These are phyloP conservation scores for Backusella parvicylindrica DNA, from an alignment of 192 early-diverging fungal species.

Conservation along the genomic window DNA sequence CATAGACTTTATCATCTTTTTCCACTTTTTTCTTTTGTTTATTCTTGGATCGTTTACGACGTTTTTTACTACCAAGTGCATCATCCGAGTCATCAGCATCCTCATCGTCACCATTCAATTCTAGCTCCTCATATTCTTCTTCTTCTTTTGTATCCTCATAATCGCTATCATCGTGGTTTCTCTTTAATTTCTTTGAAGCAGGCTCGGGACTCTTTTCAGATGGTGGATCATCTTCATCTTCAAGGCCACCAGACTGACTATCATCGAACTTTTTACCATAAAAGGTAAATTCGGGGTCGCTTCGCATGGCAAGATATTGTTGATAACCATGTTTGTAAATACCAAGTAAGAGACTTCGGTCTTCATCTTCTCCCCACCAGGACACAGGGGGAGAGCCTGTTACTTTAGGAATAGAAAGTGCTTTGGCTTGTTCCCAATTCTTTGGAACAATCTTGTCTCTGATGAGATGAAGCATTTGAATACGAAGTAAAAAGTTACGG, in stretches of 20 bases:
- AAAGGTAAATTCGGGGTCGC: conserved; percentile 50
- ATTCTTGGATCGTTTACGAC: neutral
- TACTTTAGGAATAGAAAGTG: conserved; percentile 64
- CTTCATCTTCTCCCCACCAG: conserved; percentile 78
- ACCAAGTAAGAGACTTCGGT: conserved; percentile 75
- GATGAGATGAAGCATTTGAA: conserved; percentile 75
- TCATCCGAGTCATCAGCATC: conserved; percentile 37
- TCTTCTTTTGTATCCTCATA: neutral
- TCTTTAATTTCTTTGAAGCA: neutral
- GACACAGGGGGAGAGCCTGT: conserved; percentile 52
- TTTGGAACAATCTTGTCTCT: conserved; percentile 66
- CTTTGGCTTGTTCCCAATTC: conserved; percentile 57
- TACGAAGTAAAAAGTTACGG: conserved; percentile 64
- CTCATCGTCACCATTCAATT: conserved; percentile 29
- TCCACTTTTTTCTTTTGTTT: neutral
- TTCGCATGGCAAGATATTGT: conserved; percentile 47
- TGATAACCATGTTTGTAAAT: conserved; percentile 80
- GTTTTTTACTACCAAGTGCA: neutral
- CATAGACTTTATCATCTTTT: conserved; percentile 32
- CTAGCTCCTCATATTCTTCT: conserved; percentile 7
- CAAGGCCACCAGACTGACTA: conserved; percentile 30
- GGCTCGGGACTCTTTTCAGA: neutral
- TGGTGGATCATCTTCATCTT: conserved; percentile 30
- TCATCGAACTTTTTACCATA: conserved; percentile 52
- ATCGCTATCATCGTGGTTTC: conserved; percentile 1